A percentile compares a stretch with the other conserved stretches of the same genome.
phyloP scores from a whole-genome alignment of 129 eudicot genomes.

The Flaveria bidentis region DNA sequence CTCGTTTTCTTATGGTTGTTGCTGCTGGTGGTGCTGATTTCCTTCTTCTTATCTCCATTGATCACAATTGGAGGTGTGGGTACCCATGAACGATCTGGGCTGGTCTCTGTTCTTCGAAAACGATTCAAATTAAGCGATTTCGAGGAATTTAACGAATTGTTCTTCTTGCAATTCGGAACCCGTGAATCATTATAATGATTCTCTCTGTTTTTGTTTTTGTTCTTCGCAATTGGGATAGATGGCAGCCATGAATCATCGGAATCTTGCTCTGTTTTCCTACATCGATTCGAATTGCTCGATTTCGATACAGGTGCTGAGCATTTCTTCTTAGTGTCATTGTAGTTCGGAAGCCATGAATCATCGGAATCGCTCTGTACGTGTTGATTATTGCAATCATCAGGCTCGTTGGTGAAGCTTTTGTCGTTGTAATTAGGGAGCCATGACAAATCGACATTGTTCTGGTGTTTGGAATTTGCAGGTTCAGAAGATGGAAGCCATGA shows the following conservation, averaged over 20 bases:
- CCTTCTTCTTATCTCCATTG: too few species aligned
- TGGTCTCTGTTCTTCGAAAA: constrained; percentile 18
- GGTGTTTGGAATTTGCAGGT: not conserved
- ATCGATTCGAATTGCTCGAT: constrained; percentile 1
- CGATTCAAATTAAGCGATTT: not conserved
- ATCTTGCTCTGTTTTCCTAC: constrained; percentile 15
- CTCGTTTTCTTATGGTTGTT: too few species aligned
- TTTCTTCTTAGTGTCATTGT: constrained; percentile 12
- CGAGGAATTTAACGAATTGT: not conserved
- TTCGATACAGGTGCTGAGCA: not conserved
- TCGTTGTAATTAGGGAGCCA: constrained; percentile 28
- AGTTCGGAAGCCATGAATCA: constrained; percentile 35
- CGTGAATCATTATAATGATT: constrained; percentile 2
- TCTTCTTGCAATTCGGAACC: constrained; percentile 17
- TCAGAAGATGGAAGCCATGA: too few species aligned
- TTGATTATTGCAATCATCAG: constrained; percentile 2
- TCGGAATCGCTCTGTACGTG: constrained; percentile 14
- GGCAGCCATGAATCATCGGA: constrained; percentile 31
- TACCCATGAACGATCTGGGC: too few species aligned
- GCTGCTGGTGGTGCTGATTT: too few species aligned
- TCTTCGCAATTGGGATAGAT: not conserved
- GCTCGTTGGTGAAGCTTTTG: not conserved
- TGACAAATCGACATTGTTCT: constrained; percentile 24
- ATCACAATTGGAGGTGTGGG: too few species aligned
- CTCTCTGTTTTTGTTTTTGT: not conserved